phyloP scores from a whole-genome alignment of 108 stramenopile species.

The Cyclotella distinguenda region DNA sequence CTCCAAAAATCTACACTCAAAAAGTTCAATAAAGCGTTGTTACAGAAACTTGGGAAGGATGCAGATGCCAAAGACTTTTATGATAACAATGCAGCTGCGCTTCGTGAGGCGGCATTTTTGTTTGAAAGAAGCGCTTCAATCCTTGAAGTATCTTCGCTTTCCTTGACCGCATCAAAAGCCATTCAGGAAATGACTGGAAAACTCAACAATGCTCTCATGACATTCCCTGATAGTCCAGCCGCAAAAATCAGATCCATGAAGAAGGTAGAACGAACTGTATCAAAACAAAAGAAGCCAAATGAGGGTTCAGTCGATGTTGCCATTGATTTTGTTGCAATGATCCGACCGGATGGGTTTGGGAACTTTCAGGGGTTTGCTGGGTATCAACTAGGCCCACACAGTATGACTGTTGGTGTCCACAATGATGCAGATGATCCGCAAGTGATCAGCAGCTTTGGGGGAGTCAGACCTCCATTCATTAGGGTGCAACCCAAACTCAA shows the following conservation, averaged over 20 bases:
- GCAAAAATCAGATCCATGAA: slow-evolving; percentile 70
- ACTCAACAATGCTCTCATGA: slow-evolving; percentile 61
- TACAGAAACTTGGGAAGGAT: slow-evolving; percentile 51
- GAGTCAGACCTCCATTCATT: slow-evolving; percentile 82
- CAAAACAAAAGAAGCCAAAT: slow-evolving; percentile 70
- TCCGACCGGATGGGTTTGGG: slow-evolving; percentile 89
- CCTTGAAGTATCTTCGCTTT: slow-evolving; percentile 71
- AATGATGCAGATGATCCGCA: slow-evolving; percentile 91
- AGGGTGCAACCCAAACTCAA: slow-evolving; percentile 87
- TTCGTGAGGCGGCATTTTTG: slow-evolving; percentile 59
- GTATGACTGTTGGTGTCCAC: slow-evolving; percentile 79
- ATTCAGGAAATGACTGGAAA: slow-evolving; percentile 64
- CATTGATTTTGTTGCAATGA: slow-evolving; percentile 78
- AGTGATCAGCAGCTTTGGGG: slow-evolving; percentile 80
- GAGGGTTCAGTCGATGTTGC: slow-evolving; percentile 68
- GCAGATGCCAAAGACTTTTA: slow-evolving; percentile 44
- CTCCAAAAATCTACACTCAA: slow-evolving; percentile 59
- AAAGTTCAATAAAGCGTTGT: slow-evolving; percentile 55
- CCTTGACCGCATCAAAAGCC: slow-evolving; percentile 66
- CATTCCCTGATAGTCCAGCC: slow-evolving; percentile 75
- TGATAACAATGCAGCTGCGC: slow-evolving; percentile 62
- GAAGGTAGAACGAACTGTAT: slow-evolving; percentile 52
- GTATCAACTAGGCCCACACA: slow-evolving; percentile 78
- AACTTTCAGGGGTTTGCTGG: slow-evolving; percentile 87
- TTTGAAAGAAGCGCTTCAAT: slow-evolving; percentile 56